Evolutionary conservation across 129 eudicot genomes (phyloP), one percentile per base, ranked within the genome.

Genomic region (Oenanthe sinensis): DNA sequence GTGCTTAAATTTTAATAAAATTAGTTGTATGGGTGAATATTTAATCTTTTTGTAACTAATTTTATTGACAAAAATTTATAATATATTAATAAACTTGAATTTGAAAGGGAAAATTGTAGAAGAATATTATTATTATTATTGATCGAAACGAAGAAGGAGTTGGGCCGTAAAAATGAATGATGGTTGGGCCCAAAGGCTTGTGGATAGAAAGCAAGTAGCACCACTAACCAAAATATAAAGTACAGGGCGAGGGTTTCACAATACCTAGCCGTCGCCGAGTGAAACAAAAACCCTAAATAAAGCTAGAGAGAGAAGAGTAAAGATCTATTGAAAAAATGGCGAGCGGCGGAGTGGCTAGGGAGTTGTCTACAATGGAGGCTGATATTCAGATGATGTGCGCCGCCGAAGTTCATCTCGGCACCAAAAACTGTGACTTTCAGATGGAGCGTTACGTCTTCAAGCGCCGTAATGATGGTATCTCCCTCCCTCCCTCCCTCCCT

Each of bases 361-460:
- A 58, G 71, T 40, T 86, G 79, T 46, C 91, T 3, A 87, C 90
- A 39, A 88, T 83, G 60, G 92, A 91, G 48, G 88, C 90, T 20
- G 96, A 91, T 72, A 85, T 88, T n/a, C 96, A 88, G 78, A 88
- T 91, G 92, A 88, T 91, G 92, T 46, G 88, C 82, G 89, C 92
- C 4, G 92, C 96, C 26, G 89, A 91, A 72, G 96, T 88, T 26
- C 96, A 91, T 78, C 89, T 91, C 70, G 96, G 96, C 71, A 91
- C 96, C 52, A 91, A 91, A 69, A 91, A 91, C 80, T 91, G 92
- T 45, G 92, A 91, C 58, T 91, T 91, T 55, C 96, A 91, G 65
- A 91, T 91, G 96, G 96, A 91, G 58, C 91, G 96, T 33, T 91
- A 91, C 80, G 89, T 84, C 24, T 91, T 91, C 81, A 88, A 88